phyloP scores from a whole-genome alignment of 176 grass and related monocot species.

The Hordeum vulgare region MorexV3_pseudomolecules_assembly NC_058520.1:124945638-124946137 shows the following conservation, averaged over 20 bases:
- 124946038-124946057: neutral
- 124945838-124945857: neutral
- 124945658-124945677: neutral
- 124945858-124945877: neutral
- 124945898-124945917: neutral
- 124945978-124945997: neutral
- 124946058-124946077: neutral
- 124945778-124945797: neutral
- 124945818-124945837: neutral
- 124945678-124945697: neutral
- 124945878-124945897: neutral
- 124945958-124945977: no score
- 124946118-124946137: neutral
- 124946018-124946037: neutral
- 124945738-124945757: conserved; percentile 87
- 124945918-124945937: neutral
- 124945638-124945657: neutral
- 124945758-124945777: conserved; percentile 48
- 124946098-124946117: neutral
- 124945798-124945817: neutral
- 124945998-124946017: neutral
- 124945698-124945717: neutral
- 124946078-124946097: neutral
- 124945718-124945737: conserved; percentile 86
- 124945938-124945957: no score